Evolutionary conservation across 225 moss, liverwort and hornwort genomes (phyloP).

Genomic region (Ulota crispa): DNA sequence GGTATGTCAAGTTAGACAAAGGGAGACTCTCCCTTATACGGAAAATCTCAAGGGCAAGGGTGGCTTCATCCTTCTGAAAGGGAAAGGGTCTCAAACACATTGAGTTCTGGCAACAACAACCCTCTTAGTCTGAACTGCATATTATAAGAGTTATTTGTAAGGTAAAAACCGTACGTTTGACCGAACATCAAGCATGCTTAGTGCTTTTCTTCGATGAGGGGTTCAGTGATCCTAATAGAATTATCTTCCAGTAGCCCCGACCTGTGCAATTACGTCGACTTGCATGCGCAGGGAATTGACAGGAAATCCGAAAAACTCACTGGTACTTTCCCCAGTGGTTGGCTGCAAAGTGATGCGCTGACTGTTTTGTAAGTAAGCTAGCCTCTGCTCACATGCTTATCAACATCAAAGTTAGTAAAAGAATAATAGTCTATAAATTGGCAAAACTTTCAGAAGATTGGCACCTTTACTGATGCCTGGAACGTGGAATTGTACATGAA

Average conservation of each 20-base stretch:
- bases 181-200: neutral
- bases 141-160: neutral
- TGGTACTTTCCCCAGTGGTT: constrained; percentile 1
- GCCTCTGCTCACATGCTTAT: neutral
- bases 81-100: neutral
- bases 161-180: neutral
- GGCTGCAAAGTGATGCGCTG: no score
- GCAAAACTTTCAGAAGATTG: no score
- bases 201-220: neutral
- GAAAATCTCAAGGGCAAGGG: neutral
- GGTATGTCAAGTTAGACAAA: neutral
- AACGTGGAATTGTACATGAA: no score
- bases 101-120: neutral
- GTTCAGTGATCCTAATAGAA: neutral
- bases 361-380: constrained; percentile 2
- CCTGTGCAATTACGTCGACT: neutral
- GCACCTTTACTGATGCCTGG: no score
- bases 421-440: neutral
- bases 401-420: neutral
- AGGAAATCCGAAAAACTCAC: constrained; percentile 10
- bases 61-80: neutral
- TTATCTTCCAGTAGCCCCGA: neutral
- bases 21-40: neutral
- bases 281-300: constrained; percentile 6
- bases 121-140: neutral